phyloP scores from a whole-genome alignment of 164 flowering plant genomes.

The Magnolia officinalis region DNA sequence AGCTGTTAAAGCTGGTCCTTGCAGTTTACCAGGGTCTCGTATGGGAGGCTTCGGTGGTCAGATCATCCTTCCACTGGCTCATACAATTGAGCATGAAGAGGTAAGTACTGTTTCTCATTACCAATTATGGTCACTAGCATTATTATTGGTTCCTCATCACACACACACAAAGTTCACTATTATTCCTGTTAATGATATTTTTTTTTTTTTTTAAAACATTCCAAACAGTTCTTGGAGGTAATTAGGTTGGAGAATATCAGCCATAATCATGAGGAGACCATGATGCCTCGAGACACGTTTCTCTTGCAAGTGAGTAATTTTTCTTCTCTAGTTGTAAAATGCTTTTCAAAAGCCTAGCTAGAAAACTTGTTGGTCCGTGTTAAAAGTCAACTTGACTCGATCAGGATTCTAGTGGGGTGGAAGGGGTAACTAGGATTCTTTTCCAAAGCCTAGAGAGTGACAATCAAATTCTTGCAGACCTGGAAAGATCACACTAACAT shows the following conservation, averaged over 20 bases:
- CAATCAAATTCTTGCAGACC: too few relatives aligned
- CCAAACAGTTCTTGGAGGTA: slow-evolving; percentile 75
- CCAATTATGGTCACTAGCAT: background rate
- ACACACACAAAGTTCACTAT: background rate
- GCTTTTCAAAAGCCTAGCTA: background rate
- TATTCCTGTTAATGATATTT: background rate
- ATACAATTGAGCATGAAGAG: slow-evolving; percentile 96
- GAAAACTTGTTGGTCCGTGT: background rate
- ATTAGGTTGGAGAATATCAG: slow-evolving; percentile 73
- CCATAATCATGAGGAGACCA: slow-evolving; percentile 62
- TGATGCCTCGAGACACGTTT: slow-evolving; percentile 75
- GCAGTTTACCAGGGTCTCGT: slow-evolving; percentile 62
- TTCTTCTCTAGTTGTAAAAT: background rate
- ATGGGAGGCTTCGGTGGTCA: slow-evolving; percentile 75
- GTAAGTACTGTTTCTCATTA: slow-evolving; percentile 19
- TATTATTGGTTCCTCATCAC: background rate
- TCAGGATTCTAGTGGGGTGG: background rate
- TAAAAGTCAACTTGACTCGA: background rate
- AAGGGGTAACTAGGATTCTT: background rate
- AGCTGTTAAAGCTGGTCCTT: slow-evolving; percentile 74
- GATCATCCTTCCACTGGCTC: slow-evolving; percentile 88
- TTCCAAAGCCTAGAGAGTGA: background rate
- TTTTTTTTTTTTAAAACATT: too few relatives aligned
- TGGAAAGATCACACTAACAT: too few relatives aligned
- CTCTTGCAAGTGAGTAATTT: slow-evolving; percentile 70